Evolutionary conservation across 129 eudicot genomes (phyloP).

Genomic region (Smallanthus sonchifolius): DNA sequence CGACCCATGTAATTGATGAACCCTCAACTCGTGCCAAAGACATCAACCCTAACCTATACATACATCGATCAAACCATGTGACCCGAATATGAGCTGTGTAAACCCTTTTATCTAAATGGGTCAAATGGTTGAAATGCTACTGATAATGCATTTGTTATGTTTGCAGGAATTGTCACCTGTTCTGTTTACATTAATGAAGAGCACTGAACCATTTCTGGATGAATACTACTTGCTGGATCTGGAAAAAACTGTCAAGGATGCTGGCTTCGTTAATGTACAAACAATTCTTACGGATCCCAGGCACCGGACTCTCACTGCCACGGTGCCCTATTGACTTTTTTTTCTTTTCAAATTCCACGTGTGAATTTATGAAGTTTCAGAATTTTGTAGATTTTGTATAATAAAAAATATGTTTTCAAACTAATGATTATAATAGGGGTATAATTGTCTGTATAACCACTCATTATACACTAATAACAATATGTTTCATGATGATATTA

Average conservation of each 20-base stretch:
- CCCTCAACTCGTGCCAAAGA: background rate
- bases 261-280: conserved; percentile 65
- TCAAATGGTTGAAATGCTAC: background rate
- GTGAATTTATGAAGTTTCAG: background rate
- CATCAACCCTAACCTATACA: background rate
- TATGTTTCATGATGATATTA: no score
- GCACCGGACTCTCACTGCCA: conserved; percentile 86
- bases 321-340: conserved; percentile 46
- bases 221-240: conserved; percentile 89
- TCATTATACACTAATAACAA: no score
- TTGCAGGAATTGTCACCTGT: conserved; percentile 83
- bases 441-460: no score
- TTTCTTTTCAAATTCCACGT: background rate
- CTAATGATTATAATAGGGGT: no score
- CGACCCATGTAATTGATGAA: background rate
- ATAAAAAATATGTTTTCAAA: no score
- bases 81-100: background rate
- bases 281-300: conserved; percentile 82
- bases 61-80: no score
- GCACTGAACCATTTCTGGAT: conserved; percentile 93
- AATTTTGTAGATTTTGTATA: background rate
- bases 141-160: conserved; percentile 5
- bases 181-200: conserved; percentile 89
- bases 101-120: background rate
- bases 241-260: conserved; percentile 58